A percentile compares a stretch with the other conserved stretches of the same genome.
Evolutionary conservation across 768 basidiomycete genomes (phyloP).

Genomic region (Serendipita sp.): DNA sequence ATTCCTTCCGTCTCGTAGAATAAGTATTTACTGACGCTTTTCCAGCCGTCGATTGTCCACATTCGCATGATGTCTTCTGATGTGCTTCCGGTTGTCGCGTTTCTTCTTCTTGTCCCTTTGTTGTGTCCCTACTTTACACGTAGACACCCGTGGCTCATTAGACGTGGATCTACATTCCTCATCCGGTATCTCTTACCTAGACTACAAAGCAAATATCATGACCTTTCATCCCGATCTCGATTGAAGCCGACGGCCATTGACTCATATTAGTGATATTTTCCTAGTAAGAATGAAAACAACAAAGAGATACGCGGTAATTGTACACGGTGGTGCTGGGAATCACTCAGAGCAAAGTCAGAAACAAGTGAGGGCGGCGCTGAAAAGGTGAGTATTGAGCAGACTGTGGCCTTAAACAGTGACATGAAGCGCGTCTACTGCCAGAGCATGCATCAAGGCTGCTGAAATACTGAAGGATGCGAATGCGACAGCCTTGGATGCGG

Average conservation of each 20-base stretch:
- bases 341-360: conserved; percentile 35
- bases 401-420: background rate
- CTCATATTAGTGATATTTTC: too few relatives aligned
- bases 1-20: background rate
- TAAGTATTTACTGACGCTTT: background rate
- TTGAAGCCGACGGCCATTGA: too few relatives aligned
- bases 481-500: conserved; percentile 28
- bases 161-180: background rate
- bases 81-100: background rate
- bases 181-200: background rate
- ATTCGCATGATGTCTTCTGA: background rate
- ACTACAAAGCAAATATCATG: background rate
- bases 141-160: background rate
- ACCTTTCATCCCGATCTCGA: too few relatives aligned
- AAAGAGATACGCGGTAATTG: conserved; percentile 22
- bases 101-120: background rate
- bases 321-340: conserved; percentile 69
- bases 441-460: conserved; percentile 40
- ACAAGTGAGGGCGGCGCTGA: conserved; percentile 38
- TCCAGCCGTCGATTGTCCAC: conserved; percentile 3
- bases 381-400: conserved; percentile 27
- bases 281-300: too few relatives aligned
- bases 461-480: conserved; percentile 16
- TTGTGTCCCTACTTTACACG: conserved; percentile 22
- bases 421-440: conserved; percentile 6